Conservation (phyloP, 2,329 filamentous ascomycete species). For the Tolypocladium guangdongense region DNA sequence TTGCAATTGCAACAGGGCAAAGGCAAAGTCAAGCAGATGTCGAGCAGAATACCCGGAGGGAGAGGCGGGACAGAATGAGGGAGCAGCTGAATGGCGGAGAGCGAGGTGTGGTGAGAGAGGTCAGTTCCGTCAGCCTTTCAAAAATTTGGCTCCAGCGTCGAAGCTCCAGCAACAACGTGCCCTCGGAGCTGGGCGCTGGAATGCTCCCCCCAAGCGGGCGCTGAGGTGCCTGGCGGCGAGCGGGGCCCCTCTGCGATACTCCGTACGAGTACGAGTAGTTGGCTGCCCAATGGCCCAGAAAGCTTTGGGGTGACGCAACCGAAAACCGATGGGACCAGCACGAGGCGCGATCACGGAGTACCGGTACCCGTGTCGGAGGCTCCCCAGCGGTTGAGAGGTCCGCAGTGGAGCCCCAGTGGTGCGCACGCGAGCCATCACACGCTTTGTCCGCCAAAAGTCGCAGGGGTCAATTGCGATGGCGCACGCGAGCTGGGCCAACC, state of each 20-base stretch:
- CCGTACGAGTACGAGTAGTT: too few species aligned
- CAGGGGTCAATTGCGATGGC: too few species aligned
- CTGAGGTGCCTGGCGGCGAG: too few species aligned
- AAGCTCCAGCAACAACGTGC: conserved; percentile 9
- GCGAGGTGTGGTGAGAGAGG: conserved; percentile 4
- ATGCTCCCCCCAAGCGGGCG: background rate
- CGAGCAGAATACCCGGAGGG: conserved; percentile 1
- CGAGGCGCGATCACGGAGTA: background rate
- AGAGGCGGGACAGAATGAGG: background rate
- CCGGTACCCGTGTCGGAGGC: background rate
- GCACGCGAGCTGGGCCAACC: background rate
- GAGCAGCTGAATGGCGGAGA: conserved; percentile 4
- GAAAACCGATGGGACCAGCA: background rate
- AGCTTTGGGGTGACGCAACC: conserved; percentile 9
- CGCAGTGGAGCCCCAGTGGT: background rate
- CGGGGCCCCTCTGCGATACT: too few species aligned
- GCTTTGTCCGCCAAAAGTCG: background rate
- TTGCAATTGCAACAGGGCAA: conserved; percentile 2
- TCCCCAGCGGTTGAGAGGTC: conserved; percentile 1
- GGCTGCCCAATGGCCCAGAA: conserved; percentile 3
- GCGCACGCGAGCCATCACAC: background rate
- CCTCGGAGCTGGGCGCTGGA: background rate
- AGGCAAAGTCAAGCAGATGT: background rate
- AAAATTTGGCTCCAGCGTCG: conserved; percentile 9
- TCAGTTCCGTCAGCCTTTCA: conserved; percentile 7